Base-by-base conservation (phyloP, 805 yeast species). In the Dipodascus geniculatus region DNA sequence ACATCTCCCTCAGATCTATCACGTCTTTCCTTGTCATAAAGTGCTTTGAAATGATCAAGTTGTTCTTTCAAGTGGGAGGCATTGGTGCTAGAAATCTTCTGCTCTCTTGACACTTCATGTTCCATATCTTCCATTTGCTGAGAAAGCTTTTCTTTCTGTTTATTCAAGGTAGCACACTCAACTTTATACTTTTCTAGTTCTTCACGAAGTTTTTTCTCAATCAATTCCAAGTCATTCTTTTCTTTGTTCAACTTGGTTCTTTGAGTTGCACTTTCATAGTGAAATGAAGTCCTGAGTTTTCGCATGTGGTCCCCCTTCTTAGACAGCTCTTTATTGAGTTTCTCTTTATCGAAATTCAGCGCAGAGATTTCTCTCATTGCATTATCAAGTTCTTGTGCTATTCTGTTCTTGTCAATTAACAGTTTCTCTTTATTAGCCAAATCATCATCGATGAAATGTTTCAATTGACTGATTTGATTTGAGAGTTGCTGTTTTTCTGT, bases 171-270 rank as follows among this genome's bases (percentile, higher is more conserved):
- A 16, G 54, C 52, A 23, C 58, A 54, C 51, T 56, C 33, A 1
- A 49, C 53, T 19, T 54, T 53, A 19, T 60, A 54, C n/a, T 53
- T 55, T 8, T 67, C 59, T 22, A 64, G 53, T 48, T 62, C 60
- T 4, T 51, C 48, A 42, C 54, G 49, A 2, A 62, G 56, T 35
- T 58, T 54, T 28, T 57, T 55, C 23, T 60, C 59, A 31, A 71
- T 76, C 28, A 66, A 68, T 47, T 73, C 76, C 56, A 71, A 68
- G 49, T 67, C 65, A 56, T 71, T 75, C 56, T 71, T 75, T 3
- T 78, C 82, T 47, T 73, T 68, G 16, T 67, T 71, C 55, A 74
- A 73, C 35, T 68, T 68, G 42, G 71, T 66, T 54, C 73, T 77
- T 28, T 56, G 52, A 4, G 54, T 48, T 33, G 56, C 42, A 42